Evolutionary conservation across 345 rosid species (phyloP), one percentile per base, ranked within the genome.

Genomic region (Physaria fendleri): DNA sequence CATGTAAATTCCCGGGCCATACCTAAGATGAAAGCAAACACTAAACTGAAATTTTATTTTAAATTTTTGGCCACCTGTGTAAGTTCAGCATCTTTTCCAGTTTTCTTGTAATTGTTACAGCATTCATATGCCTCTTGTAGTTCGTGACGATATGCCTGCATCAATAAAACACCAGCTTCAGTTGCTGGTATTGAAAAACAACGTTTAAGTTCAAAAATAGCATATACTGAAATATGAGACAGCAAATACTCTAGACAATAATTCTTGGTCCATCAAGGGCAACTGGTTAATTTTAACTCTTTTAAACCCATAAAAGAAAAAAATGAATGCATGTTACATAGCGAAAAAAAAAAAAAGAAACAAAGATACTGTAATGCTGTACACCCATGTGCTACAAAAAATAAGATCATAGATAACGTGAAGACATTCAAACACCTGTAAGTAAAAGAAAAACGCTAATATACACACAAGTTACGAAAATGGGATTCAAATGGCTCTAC

Each of bases 1-100:
- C 13, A 34, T 64, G 50, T 71, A 56, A 71, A 20, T 29, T 65
- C 24, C 17, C 38, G 8, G 27, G 44, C 25, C 44, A 28, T 45
- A 25, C 28, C 20, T 13, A 38, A 21, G 57, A 52, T 28, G 51
- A 61, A 42, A 44, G 56, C 51, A 53, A 54, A 59, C 50, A 45
- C 21, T 28, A 25, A 44, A 9, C 43, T 28, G 40, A 62, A 34
- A 21, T 21, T 44, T 52, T 60, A 13, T 43, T 43, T 34, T 7
- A 12, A 27, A 25, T 8, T 30, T 57, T 40, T 14, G 27, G 5
- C 4, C 64, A 93, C 99, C 99, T 90, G 90, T 49, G 92, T 87
- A 64, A 93, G 99, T 78, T 90, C 99, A 43, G 96, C 90, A 73
- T 93, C 99, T 78, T 84, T 85, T 45, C 89, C 85, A 30, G 91